These are phyloP conservation scores for Rhodotorula diobovata DNA, from an alignment of 768 basidiomycete genomes.

Conservation along the genomic window DNA sequence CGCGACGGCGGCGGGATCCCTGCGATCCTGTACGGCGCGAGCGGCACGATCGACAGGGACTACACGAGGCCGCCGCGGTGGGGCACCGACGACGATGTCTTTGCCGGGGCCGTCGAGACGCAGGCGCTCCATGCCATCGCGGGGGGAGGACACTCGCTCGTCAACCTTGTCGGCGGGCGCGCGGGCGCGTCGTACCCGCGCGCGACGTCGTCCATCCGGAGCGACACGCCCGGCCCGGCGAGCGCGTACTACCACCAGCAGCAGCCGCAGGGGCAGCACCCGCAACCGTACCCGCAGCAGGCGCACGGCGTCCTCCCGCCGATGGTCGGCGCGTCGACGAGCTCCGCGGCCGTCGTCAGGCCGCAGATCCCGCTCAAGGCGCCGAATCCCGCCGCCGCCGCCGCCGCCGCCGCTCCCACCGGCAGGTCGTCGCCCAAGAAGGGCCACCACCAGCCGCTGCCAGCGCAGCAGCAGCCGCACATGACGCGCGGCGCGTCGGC, in stretches of 20 bases:
- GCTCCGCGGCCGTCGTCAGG: too few species aligned
- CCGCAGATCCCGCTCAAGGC: neutral
- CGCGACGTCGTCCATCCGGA: neutral
- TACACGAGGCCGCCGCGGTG: conserved; percentile 20
- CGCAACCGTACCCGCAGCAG: too few species aligned
- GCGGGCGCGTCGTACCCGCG: neutral
- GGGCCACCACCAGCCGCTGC: neutral
- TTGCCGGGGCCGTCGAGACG: neutral
- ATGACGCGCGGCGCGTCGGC: neutral
- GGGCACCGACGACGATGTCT: conserved; percentile 25
- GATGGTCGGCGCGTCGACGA: neutral
- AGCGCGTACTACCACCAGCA: neutral
- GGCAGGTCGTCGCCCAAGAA: too few species aligned
- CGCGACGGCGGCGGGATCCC: conserved; percentile 33
- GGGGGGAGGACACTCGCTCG: neutral
- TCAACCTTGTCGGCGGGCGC: too few species aligned
- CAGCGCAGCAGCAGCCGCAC: neutral
- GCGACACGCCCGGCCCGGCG: neutral
- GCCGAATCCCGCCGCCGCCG: too few species aligned
- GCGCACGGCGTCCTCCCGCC: too few species aligned
- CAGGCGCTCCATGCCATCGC: neutral
- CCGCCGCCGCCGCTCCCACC: too few species aligned
- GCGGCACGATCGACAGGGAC: conserved; percentile 17
- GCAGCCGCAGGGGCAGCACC: neutral
- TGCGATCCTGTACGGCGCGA: conserved; percentile 32